Conservation (phyloP, 176 grass and related monocot genomes). For the Melocanna baccifera region DNA sequence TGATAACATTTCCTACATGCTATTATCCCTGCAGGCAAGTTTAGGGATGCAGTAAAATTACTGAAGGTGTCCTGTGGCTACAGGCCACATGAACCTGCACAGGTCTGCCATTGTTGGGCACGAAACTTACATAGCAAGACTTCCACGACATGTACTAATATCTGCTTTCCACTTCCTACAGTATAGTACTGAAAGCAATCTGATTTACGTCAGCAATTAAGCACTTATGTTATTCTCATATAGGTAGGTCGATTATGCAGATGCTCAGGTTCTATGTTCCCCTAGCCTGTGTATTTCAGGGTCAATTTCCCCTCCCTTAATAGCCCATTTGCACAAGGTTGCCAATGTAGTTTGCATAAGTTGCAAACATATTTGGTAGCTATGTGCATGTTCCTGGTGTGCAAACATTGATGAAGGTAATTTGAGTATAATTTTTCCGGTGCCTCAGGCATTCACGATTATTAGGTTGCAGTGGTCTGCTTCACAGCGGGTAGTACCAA, state of each 20-base stretch:
- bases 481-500: background rate
- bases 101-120: background rate
- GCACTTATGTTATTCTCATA: too few species aligned
- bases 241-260: background rate
- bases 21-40: background rate
- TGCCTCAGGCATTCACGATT: background rate
- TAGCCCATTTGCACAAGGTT: background rate
- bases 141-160: background rate
- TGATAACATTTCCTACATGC: background rate
- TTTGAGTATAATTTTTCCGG: background rate
- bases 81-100: conserved; percentile 5
- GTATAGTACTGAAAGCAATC: background rate
- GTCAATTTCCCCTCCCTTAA: background rate
- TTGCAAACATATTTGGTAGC: background rate
- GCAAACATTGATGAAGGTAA: background rate
- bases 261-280: background rate
- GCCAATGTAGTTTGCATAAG: background rate
- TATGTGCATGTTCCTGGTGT: background rate
- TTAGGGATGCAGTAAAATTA: background rate
- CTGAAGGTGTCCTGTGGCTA: background rate
- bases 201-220: background rate
- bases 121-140: background rate
- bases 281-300: background rate
- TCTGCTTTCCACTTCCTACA: conserved; percentile 12
- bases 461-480: background rate